Evolutionary conservation across 176 grass and related monocot genomes (phyloP), one percentile per base, ranked within the genome.

Genomic region (Eragrostis nindensis): DNA sequence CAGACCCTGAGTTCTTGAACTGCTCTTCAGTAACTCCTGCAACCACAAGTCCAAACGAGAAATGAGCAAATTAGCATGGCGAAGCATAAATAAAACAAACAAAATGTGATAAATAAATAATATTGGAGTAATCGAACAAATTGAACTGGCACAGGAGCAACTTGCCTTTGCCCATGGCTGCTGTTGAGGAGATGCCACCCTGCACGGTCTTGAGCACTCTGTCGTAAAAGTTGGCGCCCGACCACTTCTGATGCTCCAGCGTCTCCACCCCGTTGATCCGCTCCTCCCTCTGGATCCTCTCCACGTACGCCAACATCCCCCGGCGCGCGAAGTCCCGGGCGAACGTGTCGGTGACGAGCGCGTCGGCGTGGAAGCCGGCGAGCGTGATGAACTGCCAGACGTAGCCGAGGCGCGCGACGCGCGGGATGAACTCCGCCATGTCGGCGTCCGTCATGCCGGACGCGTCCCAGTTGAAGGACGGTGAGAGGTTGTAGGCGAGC

Each of bases 381-480:
- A 98, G 90, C 41, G 92, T 98, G 86, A 98, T 98, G 82, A 98
- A 98, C 83, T 97, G 95, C 95, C 95, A 94, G 6, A 91, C 89
- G 85, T 89, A 94, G 0, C 95, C 95, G n/a, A 98, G 83, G 17
- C 18, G 12, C 0, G 92, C 90, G 8, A 98, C 89, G 42, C 70
- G 78, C 43, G 95, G 95, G 80, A 98, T 94, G 95, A 98, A 98
- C 0, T 64, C 73, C 40, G 71, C 26, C 90, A 98, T 92, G 71
- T 92, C 84, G 49, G 60, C 74, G 79, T 98, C 92, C 2, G 59
- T 85, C 95, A 98, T 98, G 21, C 95, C 95, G 7, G 95, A 94
- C 21, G 95, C 95, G 25, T 98, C 95, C 92, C 92, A 98, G 77
- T 98, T 98, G 87, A 98, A 98, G 11, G 90, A 98, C n/a, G 95